Percentiles rank a stretch among this genome's conserved stretches.
phyloP scores from a whole-genome alignment of 192 early-diverging fungal species.

The Rhizophagus clarus region DNA sequence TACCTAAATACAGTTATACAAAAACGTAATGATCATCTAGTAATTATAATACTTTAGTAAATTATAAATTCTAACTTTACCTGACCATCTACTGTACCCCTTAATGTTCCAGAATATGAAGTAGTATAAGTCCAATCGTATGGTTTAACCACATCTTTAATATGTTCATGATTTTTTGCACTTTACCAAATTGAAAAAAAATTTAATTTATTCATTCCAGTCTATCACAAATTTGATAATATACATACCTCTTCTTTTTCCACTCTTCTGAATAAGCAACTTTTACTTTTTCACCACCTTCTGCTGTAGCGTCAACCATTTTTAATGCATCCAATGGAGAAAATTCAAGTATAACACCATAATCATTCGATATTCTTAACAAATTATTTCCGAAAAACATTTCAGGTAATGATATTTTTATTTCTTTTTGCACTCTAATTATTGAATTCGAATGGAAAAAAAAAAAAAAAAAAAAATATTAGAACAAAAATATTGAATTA shows the following conservation, averaged over 20 bases:
- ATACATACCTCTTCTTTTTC: conserved; percentile 71
- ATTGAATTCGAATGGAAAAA: neutral
- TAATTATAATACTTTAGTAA: neutral
- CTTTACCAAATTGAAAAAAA: conserved; percentile 31
- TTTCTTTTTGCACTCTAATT: conserved; percentile 50
- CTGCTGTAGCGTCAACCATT: conserved; percentile 67
- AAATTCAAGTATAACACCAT: conserved; percentile 59
- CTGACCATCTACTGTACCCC: neutral
- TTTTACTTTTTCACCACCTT: conserved; percentile 73
- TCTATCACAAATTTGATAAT: neutral
- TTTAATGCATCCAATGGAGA: conserved; percentile 75
- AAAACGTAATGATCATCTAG: no score
- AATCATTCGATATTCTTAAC: conserved; percentile 60
- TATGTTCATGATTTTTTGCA: conserved; percentile 57
- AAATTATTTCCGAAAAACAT: conserved; percentile 96
- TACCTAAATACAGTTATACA: neutral
- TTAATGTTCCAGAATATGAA: conserved; percentile 68
- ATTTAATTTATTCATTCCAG: neutral
- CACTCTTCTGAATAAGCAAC: conserved; percentile 87
- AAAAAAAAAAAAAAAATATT: no score
- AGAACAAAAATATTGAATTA: neutral
- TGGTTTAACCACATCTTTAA: conserved; percentile 85
- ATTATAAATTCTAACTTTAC: neutral
- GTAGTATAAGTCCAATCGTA: conserved; percentile 99
- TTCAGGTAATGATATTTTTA: conserved; percentile 84